Evolutionary conservation across 2,329 filamentous ascomycete species (phyloP).

Genomic region (Verticillium albo-atrum): DNA sequence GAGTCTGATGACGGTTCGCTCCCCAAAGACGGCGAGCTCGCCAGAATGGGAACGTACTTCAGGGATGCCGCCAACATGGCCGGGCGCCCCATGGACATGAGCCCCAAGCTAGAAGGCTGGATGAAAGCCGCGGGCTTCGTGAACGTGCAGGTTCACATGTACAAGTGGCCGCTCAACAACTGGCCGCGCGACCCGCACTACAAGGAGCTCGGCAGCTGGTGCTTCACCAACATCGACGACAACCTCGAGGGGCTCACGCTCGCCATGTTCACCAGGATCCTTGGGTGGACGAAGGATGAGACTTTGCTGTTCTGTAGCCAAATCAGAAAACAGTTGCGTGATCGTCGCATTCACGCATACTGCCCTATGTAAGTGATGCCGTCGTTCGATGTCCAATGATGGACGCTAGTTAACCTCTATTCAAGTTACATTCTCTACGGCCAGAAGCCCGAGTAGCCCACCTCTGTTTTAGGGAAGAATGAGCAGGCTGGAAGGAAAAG

Average conservation of each 20-base stretch:
- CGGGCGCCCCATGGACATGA: slow-evolving; percentile 23
- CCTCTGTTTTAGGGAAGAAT: too few relatives aligned
- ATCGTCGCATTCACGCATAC: slow-evolving; percentile 21
- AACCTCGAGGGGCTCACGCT: slow-evolving; percentile 23
- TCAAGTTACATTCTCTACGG: neutral
- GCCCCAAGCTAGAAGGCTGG: slow-evolving; percentile 2
- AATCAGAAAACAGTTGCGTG: slow-evolving; percentile 18
- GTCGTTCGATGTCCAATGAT: too few relatives aligned
- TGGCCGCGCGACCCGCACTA: slow-evolving; percentile 24
- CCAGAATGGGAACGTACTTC: slow-evolving; percentile 22
- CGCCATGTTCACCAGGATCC: slow-evolving; percentile 20
- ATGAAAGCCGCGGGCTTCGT: slow-evolving; percentile 17
- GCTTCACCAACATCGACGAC: slow-evolving; percentile 13
- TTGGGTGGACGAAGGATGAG: slow-evolving; percentile 19
- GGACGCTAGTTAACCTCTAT: neutral
- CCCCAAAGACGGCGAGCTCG: slow-evolving; percentile 18
- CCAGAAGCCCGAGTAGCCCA: neutral
- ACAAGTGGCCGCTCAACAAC: slow-evolving; percentile 22
- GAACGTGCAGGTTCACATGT: slow-evolving; percentile 20
- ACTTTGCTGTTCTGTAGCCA: slow-evolving; percentile 16
- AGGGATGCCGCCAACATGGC: slow-evolving; percentile 22
- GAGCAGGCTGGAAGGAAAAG: too few relatives aligned
- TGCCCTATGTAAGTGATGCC: slow-evolving; percentile 15
- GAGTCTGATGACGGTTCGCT: slow-evolving; percentile 25
- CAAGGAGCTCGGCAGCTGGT: slow-evolving; percentile 18